A percentile compares a stretch with the other conserved stretches of the same genome.
These are phyloP conservation scores for Entrophospora sp. DNA, from an alignment of 192 early-diverging fungal species.

Conservation along the genomic window DNA sequence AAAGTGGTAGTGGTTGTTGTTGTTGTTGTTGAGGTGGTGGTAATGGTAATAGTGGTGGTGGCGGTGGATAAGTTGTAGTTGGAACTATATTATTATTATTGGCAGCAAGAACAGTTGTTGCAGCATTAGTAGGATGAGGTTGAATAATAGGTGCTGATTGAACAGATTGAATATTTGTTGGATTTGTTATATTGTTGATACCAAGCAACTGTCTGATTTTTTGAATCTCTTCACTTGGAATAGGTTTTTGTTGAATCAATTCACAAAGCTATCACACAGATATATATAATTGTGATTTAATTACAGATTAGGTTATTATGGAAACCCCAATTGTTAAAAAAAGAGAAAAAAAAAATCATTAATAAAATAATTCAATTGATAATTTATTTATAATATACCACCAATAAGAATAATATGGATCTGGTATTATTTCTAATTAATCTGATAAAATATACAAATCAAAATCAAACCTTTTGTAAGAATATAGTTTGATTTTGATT, in stretches of 20 bases:
- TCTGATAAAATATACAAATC: background rate
- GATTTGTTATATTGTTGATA: constrained; percentile 8
- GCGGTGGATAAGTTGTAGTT: background rate
- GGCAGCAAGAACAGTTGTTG: too few species aligned
- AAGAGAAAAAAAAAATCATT: too few species aligned
- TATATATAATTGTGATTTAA: constrained; percentile 16
- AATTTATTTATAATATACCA: too few species aligned
- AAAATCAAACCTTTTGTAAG: constrained; percentile 13
- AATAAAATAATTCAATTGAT: too few species aligned
- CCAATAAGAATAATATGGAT: too few species aligned
- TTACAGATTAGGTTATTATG: too few species aligned
- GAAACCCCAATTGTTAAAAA: too few species aligned
- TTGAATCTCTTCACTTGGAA: too few species aligned
- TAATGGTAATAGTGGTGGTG: background rate
- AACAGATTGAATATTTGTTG: background rate
- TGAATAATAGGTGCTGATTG: background rate
- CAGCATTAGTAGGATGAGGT: background rate
- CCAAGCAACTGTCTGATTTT: constrained; percentile 7
- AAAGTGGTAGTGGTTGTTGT: background rate
- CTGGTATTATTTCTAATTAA: background rate
- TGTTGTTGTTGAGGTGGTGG: background rate
- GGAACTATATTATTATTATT: too few species aligned
- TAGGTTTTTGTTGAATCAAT: too few species aligned
- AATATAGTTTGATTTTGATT: constrained; percentile 15
- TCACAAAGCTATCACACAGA: too few species aligned